phyloP scores from a whole-genome alignment of 768 basidiomycete species.

The Tulasnella sp. region DNA sequence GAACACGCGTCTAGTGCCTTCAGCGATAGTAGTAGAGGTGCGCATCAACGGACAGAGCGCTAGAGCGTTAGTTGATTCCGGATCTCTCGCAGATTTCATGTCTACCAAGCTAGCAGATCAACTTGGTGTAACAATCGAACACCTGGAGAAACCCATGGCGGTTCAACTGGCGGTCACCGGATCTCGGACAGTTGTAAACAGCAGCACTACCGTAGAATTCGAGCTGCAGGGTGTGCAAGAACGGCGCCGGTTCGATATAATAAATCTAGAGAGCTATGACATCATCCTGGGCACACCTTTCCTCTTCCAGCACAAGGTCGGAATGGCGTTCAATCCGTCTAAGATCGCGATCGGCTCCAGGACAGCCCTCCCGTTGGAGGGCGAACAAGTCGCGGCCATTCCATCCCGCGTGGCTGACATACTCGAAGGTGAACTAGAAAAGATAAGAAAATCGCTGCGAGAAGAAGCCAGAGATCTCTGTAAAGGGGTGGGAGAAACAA shows the following conservation, averaged over 20 bases:
- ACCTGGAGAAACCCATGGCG: constrained; percentile 34
- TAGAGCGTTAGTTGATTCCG: constrained; percentile 25
- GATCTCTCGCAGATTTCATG: constrained; percentile 27
- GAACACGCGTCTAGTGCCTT: constrained; percentile 16
- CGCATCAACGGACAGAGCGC: constrained; percentile 5
- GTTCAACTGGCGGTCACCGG: constrained; percentile 44
- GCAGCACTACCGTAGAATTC: constrained; percentile 31
- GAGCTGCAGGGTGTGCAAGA: constrained; percentile 40
- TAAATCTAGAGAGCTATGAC: constrained; percentile 43
- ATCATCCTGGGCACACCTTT: constrained; percentile 36
- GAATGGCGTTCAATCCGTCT: constrained; percentile 22
- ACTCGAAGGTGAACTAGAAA: constrained; percentile 10
- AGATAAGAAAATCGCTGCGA: background rate
- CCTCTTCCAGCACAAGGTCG: constrained; percentile 20
- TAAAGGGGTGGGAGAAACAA: background rate
- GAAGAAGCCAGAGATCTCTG: constrained; percentile 6
- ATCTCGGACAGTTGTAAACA: constrained; percentile 41
- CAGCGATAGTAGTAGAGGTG: constrained; percentile 14
- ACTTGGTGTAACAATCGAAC: background rate
- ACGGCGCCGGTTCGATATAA: constrained; percentile 37
- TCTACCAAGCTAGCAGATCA: constrained; percentile 28
- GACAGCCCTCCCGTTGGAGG: background rate
- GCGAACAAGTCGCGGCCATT: background rate
- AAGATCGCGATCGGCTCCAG: background rate
- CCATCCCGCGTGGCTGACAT: constrained; percentile 4